Evolutionary conservation across 176 grass and related monocot genomes (phyloP).

Genomic region (Secale cereale): DNA sequence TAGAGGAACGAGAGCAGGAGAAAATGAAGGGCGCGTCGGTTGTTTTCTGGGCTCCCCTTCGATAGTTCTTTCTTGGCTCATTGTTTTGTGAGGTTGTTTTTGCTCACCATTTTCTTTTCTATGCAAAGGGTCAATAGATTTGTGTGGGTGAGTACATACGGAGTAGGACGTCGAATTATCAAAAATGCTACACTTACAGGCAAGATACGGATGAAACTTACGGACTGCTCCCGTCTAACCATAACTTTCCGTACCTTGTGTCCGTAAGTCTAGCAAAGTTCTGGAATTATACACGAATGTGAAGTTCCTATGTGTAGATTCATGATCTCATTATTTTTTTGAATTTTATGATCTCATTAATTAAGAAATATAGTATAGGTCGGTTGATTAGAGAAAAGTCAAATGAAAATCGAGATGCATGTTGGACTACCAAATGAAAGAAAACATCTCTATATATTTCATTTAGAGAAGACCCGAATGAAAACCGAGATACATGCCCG

Average conservation of each 20-base stretch:
- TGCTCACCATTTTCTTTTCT: background rate
- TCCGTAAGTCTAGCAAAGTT: too few species aligned
- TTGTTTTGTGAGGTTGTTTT: background rate
- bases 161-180: too few species aligned
- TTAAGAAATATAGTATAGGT: too few species aligned
- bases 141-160: background rate
- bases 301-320: background rate
- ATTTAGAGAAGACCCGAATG: too few species aligned
- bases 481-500: background rate
- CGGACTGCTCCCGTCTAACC: too few species aligned
- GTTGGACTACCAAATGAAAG: too few species aligned
- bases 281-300: background rate
- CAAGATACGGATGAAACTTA: too few species aligned
- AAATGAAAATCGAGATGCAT: background rate
- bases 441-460: too few species aligned
- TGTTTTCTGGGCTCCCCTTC: background rate
- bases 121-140: background rate
- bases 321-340: background rate
- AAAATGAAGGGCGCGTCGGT: constrained; percentile 26
- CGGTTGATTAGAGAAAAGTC: too few species aligned
- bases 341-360: background rate
- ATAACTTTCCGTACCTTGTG: too few species aligned
- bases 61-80: background rate
- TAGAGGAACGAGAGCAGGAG: background rate
- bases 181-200: too few species aligned